Conservation (phyloP, 1,284 basidiomycete genomes). For the Fomitopsis palustris region DNA sequence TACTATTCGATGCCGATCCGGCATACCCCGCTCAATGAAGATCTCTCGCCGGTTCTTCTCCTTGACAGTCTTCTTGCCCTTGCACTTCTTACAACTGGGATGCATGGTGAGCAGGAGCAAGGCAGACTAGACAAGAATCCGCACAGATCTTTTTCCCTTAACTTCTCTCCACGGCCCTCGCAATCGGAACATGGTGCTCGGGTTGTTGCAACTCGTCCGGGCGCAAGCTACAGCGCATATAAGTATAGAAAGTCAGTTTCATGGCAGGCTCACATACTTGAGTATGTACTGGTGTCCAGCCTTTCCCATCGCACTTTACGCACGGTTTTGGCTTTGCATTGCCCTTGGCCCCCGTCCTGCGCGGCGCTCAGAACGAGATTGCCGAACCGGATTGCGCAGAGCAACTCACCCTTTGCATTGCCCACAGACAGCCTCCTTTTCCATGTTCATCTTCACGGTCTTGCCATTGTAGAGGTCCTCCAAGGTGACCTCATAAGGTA, state of each 20-base stretch:
- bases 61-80: slow-evolving; percentile 80
- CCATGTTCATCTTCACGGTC: slow-evolving; percentile 85
- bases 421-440: slow-evolving; percentile 80
- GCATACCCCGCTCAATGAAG: slow-evolving; percentile 85
- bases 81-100: slow-evolving; percentile 91
- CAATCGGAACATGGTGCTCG: slow-evolving; percentile 74
- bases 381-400: not conserved
- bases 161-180: slow-evolving; percentile 73
- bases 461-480: slow-evolving; percentile 95
- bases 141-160: slow-evolving; percentile 87
- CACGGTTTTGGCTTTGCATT: slow-evolving; percentile 82
- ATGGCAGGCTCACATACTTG: slow-evolving; percentile 35
- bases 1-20: slow-evolving; percentile 82
- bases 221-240: slow-evolving; percentile 38
- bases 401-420: slow-evolving; percentile 74
- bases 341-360: slow-evolving; percentile 76
- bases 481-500: slow-evolving; percentile 83
- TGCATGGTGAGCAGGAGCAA: slow-evolving; percentile 4
- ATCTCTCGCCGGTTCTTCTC: slow-evolving; percentile 90
- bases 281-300: slow-evolving; percentile 63
- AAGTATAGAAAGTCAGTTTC: not conserved
- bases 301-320: slow-evolving; percentile 81
- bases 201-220: slow-evolving; percentile 47
- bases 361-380: not conserved
- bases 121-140: slow-evolving; percentile 16